Percentiles rank a stretch among this genome's conserved stretches.
Evolutionary conservation across 805 yeast genomes (phyloP).

Genomic region (Diddensiella santjacobensis): DNA sequence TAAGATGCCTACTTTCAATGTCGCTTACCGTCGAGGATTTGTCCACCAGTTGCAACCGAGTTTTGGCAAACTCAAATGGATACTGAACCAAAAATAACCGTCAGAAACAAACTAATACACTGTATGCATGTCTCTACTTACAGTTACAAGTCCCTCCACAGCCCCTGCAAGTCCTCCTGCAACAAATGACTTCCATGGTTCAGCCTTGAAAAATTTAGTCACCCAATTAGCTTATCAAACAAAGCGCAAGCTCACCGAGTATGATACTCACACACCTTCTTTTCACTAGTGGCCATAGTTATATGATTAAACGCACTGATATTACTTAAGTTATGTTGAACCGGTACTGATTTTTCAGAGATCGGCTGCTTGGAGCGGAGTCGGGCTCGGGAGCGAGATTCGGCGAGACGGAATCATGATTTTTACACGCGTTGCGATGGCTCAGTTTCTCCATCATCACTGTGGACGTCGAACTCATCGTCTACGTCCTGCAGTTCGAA

Average conservation of each 20-base stretch:
- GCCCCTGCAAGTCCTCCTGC: conserved; percentile 48
- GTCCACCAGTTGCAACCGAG: conserved; percentile 71
- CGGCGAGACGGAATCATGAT: too few species aligned
- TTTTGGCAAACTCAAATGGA: conserved; percentile 96
- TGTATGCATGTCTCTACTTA: conserved; percentile 15
- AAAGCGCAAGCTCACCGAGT: too few species aligned
- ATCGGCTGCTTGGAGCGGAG: too few species aligned
- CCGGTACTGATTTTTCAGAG: too few species aligned
- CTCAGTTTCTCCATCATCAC: conserved; percentile 7
- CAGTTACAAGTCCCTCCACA: conserved; percentile 75
- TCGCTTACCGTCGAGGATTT: conserved; percentile 21
- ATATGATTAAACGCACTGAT: too few species aligned
- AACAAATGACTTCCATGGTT: conserved; percentile 36
- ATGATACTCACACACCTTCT: too few species aligned
- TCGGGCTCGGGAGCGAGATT: too few species aligned
- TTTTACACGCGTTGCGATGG: neutral
- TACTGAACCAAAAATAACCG: conserved; percentile 39
- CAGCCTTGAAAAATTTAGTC: conserved; percentile 18
- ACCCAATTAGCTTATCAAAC: too few species aligned
- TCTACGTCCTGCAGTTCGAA: conserved; percentile 24
- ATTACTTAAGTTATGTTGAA: too few species aligned
- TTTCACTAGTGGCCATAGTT: neutral
- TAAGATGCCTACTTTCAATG: neutral
- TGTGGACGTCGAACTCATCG: conserved; percentile 20
- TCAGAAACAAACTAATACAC: too few species aligned